Conservation (phyloP, 2,329 filamentous ascomycete genomes). For the Penicillium italicum region DNA sequence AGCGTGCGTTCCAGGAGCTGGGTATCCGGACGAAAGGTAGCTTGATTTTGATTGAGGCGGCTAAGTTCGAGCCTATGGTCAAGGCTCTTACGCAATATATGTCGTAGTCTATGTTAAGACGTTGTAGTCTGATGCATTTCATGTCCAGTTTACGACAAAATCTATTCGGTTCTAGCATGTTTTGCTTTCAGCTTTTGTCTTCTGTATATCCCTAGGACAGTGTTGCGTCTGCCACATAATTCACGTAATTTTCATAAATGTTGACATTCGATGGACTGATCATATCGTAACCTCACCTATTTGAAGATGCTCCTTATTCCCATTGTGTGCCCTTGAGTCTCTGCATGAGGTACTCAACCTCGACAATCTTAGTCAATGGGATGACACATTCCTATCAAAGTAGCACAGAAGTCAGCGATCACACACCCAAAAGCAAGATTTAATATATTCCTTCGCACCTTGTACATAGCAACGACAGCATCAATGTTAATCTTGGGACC, state of each 20-base stretch:
- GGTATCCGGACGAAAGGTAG: slow-evolving; percentile 81
- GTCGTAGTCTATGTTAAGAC: slow-evolving; percentile 14
- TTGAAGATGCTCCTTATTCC: slow-evolving; percentile 34
- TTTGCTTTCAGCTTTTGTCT: neutral
- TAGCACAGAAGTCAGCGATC: slow-evolving; percentile 1
- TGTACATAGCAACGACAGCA: slow-evolving; percentile 85
- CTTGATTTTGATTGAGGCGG: slow-evolving; percentile 79
- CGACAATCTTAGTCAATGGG: slow-evolving; percentile 94
- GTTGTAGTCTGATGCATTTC: slow-evolving; percentile 14
- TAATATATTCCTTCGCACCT: slow-evolving; percentile 36
- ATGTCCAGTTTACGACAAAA: slow-evolving; percentile 21
- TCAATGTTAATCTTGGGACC: slow-evolving; percentile 81
- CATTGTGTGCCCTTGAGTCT: slow-evolving; percentile 60
- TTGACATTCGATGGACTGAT: slow-evolving; percentile 11
- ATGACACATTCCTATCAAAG: slow-evolving; percentile 68
- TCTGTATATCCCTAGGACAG: neutral
- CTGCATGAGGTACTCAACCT: slow-evolving; percentile 98
- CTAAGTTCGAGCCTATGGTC: slow-evolving; percentile 71
- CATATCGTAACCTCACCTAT: slow-evolving; percentile 20
- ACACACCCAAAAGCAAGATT: neutral
- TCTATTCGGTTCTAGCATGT: slow-evolving; percentile 9
- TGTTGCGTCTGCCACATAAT: slow-evolving; percentile 6
- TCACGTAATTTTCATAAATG: slow-evolving; percentile 8
- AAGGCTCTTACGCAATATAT: slow-evolving; percentile 74
- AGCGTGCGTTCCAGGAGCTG: slow-evolving; percentile 89